phyloP scores from a whole-genome alignment of 495 filamentous ascomycete species.

The Daldinia vernicosa region DNA sequence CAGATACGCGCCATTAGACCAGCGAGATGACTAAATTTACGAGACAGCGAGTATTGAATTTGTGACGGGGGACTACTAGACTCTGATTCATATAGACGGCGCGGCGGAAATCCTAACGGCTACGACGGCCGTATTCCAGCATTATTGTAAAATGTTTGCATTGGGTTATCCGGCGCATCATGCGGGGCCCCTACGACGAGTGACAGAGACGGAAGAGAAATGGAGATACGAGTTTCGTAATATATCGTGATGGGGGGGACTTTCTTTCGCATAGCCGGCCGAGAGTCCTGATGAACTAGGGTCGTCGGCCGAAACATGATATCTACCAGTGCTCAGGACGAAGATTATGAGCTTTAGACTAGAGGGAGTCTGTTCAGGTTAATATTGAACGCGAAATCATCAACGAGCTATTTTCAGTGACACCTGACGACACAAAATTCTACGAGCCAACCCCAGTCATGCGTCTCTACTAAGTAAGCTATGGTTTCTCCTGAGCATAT shows the following conservation, averaged over 20 bases:
- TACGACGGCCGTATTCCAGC: conserved; percentile 27
- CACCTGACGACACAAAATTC: background rate
- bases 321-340: conserved; percentile 11
- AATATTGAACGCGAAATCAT: conserved; percentile 5
- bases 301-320: background rate
- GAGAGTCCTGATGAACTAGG: conserved; percentile 7
- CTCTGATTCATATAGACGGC: conserved; percentile 51
- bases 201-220: conserved; percentile 18
- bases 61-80: conserved; percentile 26
- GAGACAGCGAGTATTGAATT: conserved; percentile 28
- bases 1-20: conserved; percentile 54
- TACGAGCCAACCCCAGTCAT: background rate
- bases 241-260: conserved; percentile 13
- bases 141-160: conserved; percentile 37
- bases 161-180: conserved; percentile 13
- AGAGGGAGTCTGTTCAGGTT: conserved; percentile 25
- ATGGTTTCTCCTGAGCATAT: background rate
- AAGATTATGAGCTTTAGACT: conserved; percentile 28
- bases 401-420: background rate
- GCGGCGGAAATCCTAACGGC: conserved; percentile 27
- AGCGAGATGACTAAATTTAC: conserved; percentile 53
- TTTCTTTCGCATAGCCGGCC: conserved; percentile 17
- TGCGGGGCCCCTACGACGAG: conserved; percentile 22
- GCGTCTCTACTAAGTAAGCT: background rate
- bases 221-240: conserved; percentile 25